Base-by-base conservation (phyloP, 352 stramenopile genomes). In the Globisporangium viniferum region DNA sequence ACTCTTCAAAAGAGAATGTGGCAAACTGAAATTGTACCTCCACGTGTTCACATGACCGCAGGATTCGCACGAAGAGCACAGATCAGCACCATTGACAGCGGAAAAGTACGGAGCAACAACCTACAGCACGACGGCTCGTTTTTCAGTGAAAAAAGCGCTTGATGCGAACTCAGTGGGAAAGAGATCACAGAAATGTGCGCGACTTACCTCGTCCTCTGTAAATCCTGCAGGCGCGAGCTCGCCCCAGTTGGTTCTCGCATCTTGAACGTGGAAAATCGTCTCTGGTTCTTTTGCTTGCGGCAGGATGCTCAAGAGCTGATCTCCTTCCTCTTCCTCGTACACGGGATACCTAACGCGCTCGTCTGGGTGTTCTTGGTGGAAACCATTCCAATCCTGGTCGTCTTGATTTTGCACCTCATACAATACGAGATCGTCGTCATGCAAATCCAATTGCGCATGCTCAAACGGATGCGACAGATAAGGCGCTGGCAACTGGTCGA, bases 191-290 rank as follows among this genome's bases (percentile, higher is more conserved):
- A 12, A 1, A 8, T 3, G 46, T 51, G 27, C 10, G 10, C 2
- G n/a, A 33, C 51, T 20, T 31, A 67, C 66, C 51, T 59, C 39
- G 10, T 41, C 7, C 2, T 48, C 9, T 22, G 33, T 20, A n/a
- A 59, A 22, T n/a, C 20, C 24, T 58, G 48, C n/a, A 12, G 2
- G 24, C 12, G 9, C 14, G 53, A 5, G 31, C 27, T 62, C 39
- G 1, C 51, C 66, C 66, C 66, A 71, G 35, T 71, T 71, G 4
- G 59, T 71, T 29, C 33, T 51, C 5, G 59, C 59, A 20, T 71
- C 66, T 66, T 70, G 29, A 60, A 72, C 60, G 31, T 24, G n/a
- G 15, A 72, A 66, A 15, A 66, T 46, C 31, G 60, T 66, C 35
- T 67, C 53, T n/a, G 22, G 20, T 4, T 14, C n/a, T 29, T 36